Percentiles rank a stretch among this genome's conserved stretches.
These are phyloP conservation scores for Homolaphlyctis polyrhiza DNA, from an alignment of 371 early-diverging fungal species.

Conservation along the genomic window DNA sequence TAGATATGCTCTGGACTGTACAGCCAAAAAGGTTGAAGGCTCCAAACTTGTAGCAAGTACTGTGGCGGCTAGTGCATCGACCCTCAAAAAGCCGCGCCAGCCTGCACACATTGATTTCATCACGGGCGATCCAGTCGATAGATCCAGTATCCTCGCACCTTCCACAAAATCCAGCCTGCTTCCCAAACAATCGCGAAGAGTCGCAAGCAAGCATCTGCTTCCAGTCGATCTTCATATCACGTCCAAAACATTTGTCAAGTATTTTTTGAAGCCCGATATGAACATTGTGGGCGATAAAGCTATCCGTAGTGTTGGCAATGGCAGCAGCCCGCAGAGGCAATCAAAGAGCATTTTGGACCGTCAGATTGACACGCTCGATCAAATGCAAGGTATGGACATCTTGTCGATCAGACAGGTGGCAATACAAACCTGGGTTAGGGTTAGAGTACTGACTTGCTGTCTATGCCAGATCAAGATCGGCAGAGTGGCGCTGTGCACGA, in stretches of 20 bases:
- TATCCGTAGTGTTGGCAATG: not conserved
- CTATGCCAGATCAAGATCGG: too few species aligned
- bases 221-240: conserved; percentile 88
- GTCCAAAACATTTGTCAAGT: conserved; percentile 67
- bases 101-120: conserved; percentile 51
- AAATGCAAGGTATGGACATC: too few species aligned
- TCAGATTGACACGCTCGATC: too few species aligned
- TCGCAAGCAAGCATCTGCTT: conserved; percentile 43
- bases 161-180: conserved; percentile 1
- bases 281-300: conserved; percentile 7
- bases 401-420: not conserved
- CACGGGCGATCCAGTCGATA: conserved; percentile 46
- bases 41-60: too few species aligned
- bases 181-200: conserved; percentile 12
- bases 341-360: too few species aligned
- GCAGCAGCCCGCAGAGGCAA: conserved; percentile 29
- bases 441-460: not conserved
- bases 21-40: too few species aligned
- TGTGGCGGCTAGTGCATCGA: too few species aligned
- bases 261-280: conserved; percentile 75
- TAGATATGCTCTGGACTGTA: too few species aligned
- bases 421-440: conserved; percentile 25
- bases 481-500: too few species aligned
- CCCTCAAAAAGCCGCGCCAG: not conserved
- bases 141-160: conserved; percentile 21